Conservation (phyloP, 257 asterid genomes). For the Rauvolfia tetraphylla region DNA sequence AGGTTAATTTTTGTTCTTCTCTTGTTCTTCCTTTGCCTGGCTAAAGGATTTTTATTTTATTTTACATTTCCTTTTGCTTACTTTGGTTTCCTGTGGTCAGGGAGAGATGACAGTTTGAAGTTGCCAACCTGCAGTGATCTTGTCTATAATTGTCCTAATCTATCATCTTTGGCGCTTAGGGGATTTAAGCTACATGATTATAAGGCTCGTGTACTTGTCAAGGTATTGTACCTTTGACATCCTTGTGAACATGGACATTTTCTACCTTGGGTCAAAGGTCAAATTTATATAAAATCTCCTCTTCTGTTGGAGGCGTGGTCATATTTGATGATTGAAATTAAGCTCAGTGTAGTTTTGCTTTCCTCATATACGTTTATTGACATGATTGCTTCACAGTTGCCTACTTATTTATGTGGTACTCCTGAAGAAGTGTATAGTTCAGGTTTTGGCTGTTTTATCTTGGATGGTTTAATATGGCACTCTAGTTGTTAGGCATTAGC, state of each 20-base stretch:
- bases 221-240: constrained; percentile 40
- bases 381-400: not conserved
- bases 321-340: not conserved
- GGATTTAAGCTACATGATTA: constrained; percentile 69
- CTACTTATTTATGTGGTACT: not conserved
- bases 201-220: constrained; percentile 56
- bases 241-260: not conserved
- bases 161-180: constrained; percentile 65
- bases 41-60: constrained; percentile 10
- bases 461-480: not conserved
- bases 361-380: not conserved
- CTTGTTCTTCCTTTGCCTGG: constrained; percentile 7
- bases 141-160: constrained; percentile 54
- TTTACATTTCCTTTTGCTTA: too few species aligned
- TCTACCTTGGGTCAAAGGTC: not conserved
- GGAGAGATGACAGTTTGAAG: constrained; percentile 83
- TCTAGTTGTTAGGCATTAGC: not conserved
- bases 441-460: not conserved
- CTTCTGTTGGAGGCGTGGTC: not conserved
- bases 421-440: not conserved
- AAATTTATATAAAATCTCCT: not conserved
- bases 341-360: too few species aligned
- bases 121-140: constrained; percentile 59
- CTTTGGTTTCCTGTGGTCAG: constrained; percentile 32
- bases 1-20: constrained; percentile 37